Evolutionary conservation across 495 filamentous ascomycete species (phyloP).

Genomic region (Neurospora sp.): DNA sequence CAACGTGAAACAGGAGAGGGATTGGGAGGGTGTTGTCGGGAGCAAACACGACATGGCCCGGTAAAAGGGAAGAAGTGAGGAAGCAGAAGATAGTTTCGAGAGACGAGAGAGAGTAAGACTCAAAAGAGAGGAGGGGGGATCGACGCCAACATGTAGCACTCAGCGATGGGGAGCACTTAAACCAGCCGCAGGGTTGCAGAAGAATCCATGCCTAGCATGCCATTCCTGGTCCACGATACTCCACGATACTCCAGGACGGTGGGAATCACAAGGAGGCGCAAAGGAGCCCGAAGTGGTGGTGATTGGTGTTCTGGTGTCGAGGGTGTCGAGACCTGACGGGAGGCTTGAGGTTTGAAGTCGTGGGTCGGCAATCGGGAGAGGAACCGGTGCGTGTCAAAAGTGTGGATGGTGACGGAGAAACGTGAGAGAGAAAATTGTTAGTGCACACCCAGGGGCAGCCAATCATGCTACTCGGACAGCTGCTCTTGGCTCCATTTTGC

Average conservation of each 20-base stretch:
- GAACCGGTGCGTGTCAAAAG: not conserved
- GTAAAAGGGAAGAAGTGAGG: not conserved
- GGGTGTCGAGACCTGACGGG: not conserved
- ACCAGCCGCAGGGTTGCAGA: not conserved
- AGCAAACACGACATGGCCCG: not conserved
- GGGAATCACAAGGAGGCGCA: not conserved
- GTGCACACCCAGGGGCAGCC: not conserved
- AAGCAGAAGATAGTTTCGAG: not conserved
- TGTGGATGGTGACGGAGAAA: not conserved
- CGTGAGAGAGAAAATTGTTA: not conserved
- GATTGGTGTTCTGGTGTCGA: not conserved
- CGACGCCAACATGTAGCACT: not conserved
- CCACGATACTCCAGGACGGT: not conserved
- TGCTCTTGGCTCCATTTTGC: not conserved
- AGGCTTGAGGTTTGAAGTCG: not conserved
- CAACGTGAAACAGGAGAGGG: not conserved
- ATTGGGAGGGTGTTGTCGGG: not conserved
- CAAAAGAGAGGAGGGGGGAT: not conserved
- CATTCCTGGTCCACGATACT: not conserved
- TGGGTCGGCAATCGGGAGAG: not conserved
- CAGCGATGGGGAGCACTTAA: not conserved
- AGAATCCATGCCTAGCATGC: not conserved
- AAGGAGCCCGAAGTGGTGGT: not conserved
- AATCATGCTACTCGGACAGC: not conserved
- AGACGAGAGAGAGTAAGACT: not conserved